Base-by-base conservation (phyloP, 345 rosid species). In the Luvunga scandens region DNA sequence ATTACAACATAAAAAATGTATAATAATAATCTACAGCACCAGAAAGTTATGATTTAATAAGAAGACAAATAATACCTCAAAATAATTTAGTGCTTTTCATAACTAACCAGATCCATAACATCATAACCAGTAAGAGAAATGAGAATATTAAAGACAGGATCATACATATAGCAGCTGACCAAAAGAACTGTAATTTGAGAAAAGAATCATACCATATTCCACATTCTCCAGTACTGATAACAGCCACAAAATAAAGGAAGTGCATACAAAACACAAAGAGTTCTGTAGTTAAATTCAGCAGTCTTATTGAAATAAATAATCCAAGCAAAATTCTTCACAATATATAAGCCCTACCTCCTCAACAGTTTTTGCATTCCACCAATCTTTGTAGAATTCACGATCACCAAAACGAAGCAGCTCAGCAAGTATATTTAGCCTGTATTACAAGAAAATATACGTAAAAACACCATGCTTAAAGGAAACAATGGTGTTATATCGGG, bases 341-440 rank as follows among this genome's bases (percentile, higher is more conserved):
- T 31, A 70, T 76, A 27, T 45, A n/a, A 61, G 81, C 72, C 82
- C 85, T 81, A 97, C 99, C 87, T 97, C 99, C 72, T 91, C 98
- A 13, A 97, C 95, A 68, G 91, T 93, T 87, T 85, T 90, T 81
- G 99, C 99, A 88, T 97, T 97, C 99, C 99, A 97, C 99, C 99
- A 94, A 82, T 97, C 99, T 87, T 79, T 94, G 83, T 97, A 97
- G 81, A 97, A 97, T 82, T 94, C 99, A 7, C 99, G 93, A 78
- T 97, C 99, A 81, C 99, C 99, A 73, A 97, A 97, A 34, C 94
- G 79, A 73, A 97, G 92, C 77, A 97, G 92, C 90, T 97, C 99
- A 69, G 98, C 98, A 69, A 97, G 84, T 84, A 97, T 93, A 84
- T 97, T 97, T 86, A 97, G 86, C 98, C 99, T 97, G 69, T 75